phyloP scores from a whole-genome alignment of 805 yeast species.

The Cyberlindnera veronae region DNA sequence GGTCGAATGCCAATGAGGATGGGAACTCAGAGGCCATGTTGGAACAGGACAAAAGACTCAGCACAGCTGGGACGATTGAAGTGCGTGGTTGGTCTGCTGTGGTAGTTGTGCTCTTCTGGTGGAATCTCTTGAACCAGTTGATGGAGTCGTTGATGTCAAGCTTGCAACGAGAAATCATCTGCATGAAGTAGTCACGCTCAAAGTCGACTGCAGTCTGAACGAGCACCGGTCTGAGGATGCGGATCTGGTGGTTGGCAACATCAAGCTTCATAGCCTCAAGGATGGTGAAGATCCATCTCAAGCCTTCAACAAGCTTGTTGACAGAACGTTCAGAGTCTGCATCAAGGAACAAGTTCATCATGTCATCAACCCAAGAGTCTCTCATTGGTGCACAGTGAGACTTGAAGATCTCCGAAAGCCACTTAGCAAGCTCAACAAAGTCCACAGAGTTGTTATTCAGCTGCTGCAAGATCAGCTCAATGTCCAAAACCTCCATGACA shows the following conservation, averaged over 20 bases:
- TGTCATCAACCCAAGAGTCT: slow-evolving; percentile 82
- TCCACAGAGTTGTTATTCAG: slow-evolving; percentile 66
- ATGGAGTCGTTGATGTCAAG: slow-evolving; percentile 27
- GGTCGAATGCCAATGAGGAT: slow-evolving; percentile 78
- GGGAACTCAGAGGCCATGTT: slow-evolving; percentile 83
- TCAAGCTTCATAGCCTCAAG: slow-evolving; percentile 93
- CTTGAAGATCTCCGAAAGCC: slow-evolving; percentile 77
- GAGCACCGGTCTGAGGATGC: slow-evolving; percentile 77
- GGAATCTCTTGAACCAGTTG: slow-evolving; percentile 24
- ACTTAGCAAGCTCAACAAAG: slow-evolving; percentile 63
- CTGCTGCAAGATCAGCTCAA: slow-evolving; percentile 74
- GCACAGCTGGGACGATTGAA: slow-evolving; percentile 47
- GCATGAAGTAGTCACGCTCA: slow-evolving; percentile 76
- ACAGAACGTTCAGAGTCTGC: slow-evolving; percentile 35
- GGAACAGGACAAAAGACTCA: slow-evolving; percentile 69
- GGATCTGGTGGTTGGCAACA: slow-evolving; percentile 91
- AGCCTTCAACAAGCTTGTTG: slow-evolving; percentile 62
- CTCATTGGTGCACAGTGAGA: slow-evolving; percentile 96
- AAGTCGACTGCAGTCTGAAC: slow-evolving; percentile 85
- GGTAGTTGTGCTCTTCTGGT: slow-evolving; percentile 7
- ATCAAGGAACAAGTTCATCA: slow-evolving; percentile 45
- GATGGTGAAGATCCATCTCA: slow-evolving; percentile 73
- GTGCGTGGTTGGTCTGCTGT: slow-evolving; percentile 31
- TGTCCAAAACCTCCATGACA: slow-evolving; percentile 71
- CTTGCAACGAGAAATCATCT: slow-evolving; percentile 54